Evolutionary conservation across 208 protist species (phyloP).

Genomic region (Naegleria lovaniensis): DNA sequence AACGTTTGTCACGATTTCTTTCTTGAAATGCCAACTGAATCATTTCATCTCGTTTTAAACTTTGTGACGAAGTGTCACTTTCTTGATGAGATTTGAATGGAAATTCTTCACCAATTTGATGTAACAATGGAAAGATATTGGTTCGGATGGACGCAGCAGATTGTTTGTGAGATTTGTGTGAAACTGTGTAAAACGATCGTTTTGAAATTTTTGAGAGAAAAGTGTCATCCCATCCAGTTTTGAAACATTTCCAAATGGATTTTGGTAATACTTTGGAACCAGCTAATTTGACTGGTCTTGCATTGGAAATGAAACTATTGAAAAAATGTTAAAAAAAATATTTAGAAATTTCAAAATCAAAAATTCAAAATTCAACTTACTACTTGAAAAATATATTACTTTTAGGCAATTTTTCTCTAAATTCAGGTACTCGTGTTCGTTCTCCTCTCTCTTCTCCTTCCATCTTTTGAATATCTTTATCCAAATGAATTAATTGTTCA

Average conservation of each 20-base stretch:
- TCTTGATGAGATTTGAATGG: not conserved
- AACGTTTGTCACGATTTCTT: not conserved
- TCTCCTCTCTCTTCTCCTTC: not conserved
- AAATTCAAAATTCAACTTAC: not conserved
- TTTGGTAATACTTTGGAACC: not conserved
- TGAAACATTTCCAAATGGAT: not conserved
- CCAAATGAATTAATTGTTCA: not conserved
- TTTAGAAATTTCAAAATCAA: no score
- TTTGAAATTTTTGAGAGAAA: not conserved
- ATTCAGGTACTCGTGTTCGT: not conserved
- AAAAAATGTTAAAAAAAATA: not conserved
- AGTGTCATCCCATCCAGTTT: not conserved
- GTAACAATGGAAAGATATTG: not conserved
- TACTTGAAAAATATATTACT: not conserved
- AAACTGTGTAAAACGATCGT: not conserved
- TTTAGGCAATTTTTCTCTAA: not conserved
- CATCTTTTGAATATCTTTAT: not conserved
- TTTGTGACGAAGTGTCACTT: not conserved
- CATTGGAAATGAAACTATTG: not conserved
- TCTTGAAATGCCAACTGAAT: not conserved
- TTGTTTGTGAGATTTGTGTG: not conserved
- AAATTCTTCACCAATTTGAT: not conserved
- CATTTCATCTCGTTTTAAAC: not conserved
- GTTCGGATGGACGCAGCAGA: no score
- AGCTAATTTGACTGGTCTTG: not conserved